Percentiles rank a stretch among this genome's conserved stretches.
Conservation (phyloP, 1,284 basidiomycete genomes). For the Apiotrichum gracile region DNA sequence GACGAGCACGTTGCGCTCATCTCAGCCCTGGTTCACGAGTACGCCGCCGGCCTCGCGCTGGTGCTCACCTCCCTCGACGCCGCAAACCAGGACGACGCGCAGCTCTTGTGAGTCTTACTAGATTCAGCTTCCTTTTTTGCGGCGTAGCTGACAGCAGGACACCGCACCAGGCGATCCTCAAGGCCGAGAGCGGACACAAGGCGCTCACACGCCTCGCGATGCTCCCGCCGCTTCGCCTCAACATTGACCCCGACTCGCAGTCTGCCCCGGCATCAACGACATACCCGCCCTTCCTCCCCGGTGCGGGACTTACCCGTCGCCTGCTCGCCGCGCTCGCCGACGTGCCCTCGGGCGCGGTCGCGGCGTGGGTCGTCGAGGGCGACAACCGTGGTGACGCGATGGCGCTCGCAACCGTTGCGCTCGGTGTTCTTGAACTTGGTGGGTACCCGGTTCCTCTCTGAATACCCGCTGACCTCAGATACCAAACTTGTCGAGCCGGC, state of each 20-base stretch:
- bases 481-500: constrained; percentile 19
- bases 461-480: too few species aligned
- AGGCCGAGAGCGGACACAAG: constrained; percentile 49
- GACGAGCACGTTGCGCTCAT: constrained; percentile 59
- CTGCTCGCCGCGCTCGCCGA: constrained; percentile 53
- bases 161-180: constrained; percentile 42
- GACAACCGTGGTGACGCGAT: constrained; percentile 69
- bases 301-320: constrained; percentile 64
- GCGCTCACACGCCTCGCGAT: constrained; percentile 48
- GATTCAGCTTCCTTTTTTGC: background rate
- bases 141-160: constrained; percentile 10
- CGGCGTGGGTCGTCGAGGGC: constrained; percentile 62
- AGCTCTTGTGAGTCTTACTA: constrained; percentile 59
- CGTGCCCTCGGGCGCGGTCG: constrained; percentile 41
- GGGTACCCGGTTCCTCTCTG: constrained; percentile 5
- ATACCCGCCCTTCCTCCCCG: constrained; percentile 54
- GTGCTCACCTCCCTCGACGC: constrained; percentile 69
- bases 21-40: constrained; percentile 54
- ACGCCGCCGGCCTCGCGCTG: constrained; percentile 53
- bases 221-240: constrained; percentile 49
- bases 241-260: constrained; percentile 2
- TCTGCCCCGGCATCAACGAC: constrained; percentile 37
- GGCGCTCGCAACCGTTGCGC: constrained; percentile 55
- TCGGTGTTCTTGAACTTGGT: constrained; percentile 50
- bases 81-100: constrained; percentile 63